Base-by-base conservation (phyloP, 768 basidiomycete species). In the Grammothele lineata region DNA sequence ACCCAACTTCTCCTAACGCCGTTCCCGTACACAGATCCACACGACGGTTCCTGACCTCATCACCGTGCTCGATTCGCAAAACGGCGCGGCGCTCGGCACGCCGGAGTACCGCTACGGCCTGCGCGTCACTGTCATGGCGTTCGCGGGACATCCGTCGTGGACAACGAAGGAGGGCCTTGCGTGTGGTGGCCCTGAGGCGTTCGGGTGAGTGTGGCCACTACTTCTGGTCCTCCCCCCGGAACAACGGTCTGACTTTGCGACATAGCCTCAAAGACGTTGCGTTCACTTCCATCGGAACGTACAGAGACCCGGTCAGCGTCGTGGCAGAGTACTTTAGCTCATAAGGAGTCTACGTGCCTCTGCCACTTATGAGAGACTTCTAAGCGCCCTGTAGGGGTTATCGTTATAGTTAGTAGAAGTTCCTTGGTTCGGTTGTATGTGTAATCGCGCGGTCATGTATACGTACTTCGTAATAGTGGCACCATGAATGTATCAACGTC, bases 41-140 rank as follows among this genome's bases (percentile, higher is more conserved):
- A 77, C 73, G 25, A 71, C 73, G 26, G 83, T 86, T 10, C 84
- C 83, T 3, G 83, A 85, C 59, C 68, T 86, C 21, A 81, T 85
- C 44, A 68, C 76, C 0, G 76, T 85, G 10, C 62, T 85, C 10
- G 83, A 86, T 53, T 74, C 78, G 18, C 80, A 81, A 52, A 79
- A 67, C 47, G 83, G 83, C 0, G 67, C 72, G 3, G 76, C 80
- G 24, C 65, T 86, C 7, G 82, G 83, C 12, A 82, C 81, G 1
- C 83, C 73, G 19, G 75, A 84, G 40, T 81, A 82, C 58, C 37
- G 60, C 44, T 83, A 83, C 46, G 81, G 81, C 5, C 61, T 80
- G 27, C 70, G 77, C n/a, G 81, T 81, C 22, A 68, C 77, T 23
- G 78, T 81, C 57, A 57, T 71, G 50, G 70, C 64, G 11, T 62